Evolutionary conservation across 2,329 filamentous ascomycete species (phyloP).

Genomic region (Botrytis deweyae): DNA sequence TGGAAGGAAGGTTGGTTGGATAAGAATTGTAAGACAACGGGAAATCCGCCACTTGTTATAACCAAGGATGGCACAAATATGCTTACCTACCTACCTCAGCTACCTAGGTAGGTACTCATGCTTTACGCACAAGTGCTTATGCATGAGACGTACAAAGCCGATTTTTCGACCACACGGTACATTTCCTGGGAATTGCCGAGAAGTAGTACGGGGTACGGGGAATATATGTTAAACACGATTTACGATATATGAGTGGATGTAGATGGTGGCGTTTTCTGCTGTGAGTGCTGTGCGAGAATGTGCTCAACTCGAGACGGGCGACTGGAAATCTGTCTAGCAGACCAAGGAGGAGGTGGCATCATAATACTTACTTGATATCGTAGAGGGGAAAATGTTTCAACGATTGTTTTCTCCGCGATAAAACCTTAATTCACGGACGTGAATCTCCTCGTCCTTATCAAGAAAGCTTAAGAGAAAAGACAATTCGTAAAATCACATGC

Average conservation of each 20-base stretch:
- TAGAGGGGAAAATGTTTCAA: slow-evolving; percentile 1
- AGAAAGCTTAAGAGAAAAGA: not conserved
- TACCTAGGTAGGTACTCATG: not conserved
- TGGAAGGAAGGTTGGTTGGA: not conserved
- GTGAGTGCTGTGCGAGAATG: not conserved
- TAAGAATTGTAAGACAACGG: not conserved
- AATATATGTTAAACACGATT: not conserved
- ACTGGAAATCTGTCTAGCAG: not conserved
- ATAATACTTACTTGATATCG: not conserved
- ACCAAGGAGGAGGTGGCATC: not conserved
- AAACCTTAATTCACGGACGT: not conserved
- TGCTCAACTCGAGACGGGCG: not conserved
- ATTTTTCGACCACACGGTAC: not conserved
- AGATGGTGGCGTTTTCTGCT: slow-evolving; percentile 11
- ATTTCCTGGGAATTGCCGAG: not conserved
- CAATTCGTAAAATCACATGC: not conserved
- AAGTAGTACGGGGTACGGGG: slow-evolving; percentile 6
- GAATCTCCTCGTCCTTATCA: not conserved
- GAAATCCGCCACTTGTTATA: not conserved
- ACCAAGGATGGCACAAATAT: not conserved
- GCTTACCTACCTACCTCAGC: not conserved
- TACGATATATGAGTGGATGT: not conserved
- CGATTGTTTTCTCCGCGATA: not conserved
- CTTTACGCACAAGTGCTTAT: not conserved
- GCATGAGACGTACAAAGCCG: not conserved